A percentile compares a stretch with the other conserved stretches of the same genome.
Evolutionary conservation across 208 protist species (phyloP).

Genomic region (Leptomonas pyrrhocoris): DNA sequence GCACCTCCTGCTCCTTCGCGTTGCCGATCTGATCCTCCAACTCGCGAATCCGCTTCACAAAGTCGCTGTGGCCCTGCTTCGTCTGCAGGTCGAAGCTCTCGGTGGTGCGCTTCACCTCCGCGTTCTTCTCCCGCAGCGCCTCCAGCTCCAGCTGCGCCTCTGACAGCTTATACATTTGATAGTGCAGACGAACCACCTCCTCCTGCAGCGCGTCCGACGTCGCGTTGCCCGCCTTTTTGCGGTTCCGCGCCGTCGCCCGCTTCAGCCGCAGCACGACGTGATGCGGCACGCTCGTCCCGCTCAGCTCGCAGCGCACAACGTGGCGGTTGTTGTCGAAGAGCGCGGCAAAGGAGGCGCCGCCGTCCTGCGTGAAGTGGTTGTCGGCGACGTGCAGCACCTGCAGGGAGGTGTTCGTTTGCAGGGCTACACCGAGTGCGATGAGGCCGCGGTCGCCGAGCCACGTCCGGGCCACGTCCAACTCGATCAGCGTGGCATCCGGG

Average conservation of each 20-base stretch:
- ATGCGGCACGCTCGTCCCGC: no score
- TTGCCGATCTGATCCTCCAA: constrained; percentile 76
- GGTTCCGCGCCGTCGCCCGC: constrained; percentile 61
- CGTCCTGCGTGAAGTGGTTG: constrained; percentile 86
- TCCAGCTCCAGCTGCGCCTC: constrained; percentile 84
- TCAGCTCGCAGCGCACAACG: constrained; percentile 56
- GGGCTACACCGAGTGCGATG: constrained; percentile 84
- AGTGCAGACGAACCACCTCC: constrained; percentile 86
- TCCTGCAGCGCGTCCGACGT: constrained; percentile 73
- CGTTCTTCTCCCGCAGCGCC: constrained; percentile 58
- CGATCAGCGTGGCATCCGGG: constrained; percentile 38
- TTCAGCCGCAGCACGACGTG: constrained; percentile 64
- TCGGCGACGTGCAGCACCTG: constrained; percentile 63
- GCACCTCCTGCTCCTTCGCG: constrained; percentile 53
- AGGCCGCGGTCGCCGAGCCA: constrained; percentile 82
- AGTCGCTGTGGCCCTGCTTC: constrained; percentile 79
- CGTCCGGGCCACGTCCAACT: constrained; percentile 69
- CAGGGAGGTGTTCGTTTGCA: constrained; percentile 70
- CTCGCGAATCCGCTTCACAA: constrained; percentile 61
- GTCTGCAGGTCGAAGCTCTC: constrained; percentile 83
- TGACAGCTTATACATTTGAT: constrained; percentile 89
- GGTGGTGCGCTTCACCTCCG: constrained; percentile 64
- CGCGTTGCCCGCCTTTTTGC: constrained; percentile 40
- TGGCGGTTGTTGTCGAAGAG: constrained; percentile 73
- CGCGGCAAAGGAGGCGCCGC: constrained; percentile 70